phyloP scores from a whole-genome alignment of 345 rosid genomes.

The Turritis glabra region DNA sequence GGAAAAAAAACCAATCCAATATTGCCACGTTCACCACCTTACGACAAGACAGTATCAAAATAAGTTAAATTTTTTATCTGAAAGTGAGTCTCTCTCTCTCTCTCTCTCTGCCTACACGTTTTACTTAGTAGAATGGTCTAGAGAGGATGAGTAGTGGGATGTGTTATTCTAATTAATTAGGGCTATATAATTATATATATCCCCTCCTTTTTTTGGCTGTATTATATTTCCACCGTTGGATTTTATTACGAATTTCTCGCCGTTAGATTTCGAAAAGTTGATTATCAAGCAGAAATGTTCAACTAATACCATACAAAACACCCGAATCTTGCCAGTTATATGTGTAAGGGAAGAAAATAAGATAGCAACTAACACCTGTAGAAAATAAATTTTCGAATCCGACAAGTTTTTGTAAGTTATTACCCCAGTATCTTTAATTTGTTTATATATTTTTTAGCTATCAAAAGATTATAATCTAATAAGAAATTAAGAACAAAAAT shows the following conservation, averaged over 20 bases:
- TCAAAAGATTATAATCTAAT: too few relatives aligned
- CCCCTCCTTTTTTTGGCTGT: neutral
- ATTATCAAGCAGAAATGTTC: neutral
- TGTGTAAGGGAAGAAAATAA: too few relatives aligned
- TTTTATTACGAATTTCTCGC: neutral
- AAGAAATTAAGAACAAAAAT: too few relatives aligned
- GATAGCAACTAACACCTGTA: too few relatives aligned
- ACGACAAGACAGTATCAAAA: neutral
- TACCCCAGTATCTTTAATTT: too few relatives aligned
- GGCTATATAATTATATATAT: constrained; percentile 6
- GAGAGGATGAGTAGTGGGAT: neutral
- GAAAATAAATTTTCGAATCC: too few relatives aligned
- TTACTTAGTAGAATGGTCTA: constrained; percentile 6
- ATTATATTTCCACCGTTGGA: constrained; percentile 2
- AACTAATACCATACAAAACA: neutral
- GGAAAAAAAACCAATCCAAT: neutral
- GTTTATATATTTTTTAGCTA: too few relatives aligned
- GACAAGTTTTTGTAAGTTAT: too few relatives aligned
- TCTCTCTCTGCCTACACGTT: neutral
- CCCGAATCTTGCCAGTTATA: too few relatives aligned
- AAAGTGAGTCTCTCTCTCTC: neutral
- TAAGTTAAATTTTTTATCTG: neutral
- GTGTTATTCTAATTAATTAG: neutral
- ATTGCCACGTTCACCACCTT: constrained; percentile 8
- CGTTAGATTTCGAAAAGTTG: neutral